phyloP scores from a whole-genome alignment of 768 basidiomycete genomes.

The Tubosaeta sp. region DNA sequence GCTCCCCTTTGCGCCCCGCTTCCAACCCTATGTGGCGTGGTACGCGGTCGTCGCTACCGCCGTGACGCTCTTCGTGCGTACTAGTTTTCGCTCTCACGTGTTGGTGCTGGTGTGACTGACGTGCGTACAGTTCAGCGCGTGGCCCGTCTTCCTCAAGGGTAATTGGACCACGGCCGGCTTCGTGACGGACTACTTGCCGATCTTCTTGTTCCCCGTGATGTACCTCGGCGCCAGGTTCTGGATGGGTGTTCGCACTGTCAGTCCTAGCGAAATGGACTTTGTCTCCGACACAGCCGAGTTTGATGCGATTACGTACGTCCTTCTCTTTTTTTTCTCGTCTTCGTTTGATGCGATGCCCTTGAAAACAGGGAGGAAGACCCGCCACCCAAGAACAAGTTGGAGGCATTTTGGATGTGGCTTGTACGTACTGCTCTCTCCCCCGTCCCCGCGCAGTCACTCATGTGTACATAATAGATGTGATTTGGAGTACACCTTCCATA shows the following conservation, averaged over 20 bases:
- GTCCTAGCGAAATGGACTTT: conserved; percentile 26
- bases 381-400: conserved; percentile 24
- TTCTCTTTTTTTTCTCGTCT: background rate
- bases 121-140: conserved; percentile 34
- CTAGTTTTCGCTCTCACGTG: background rate
- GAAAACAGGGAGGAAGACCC: conserved; percentile 25
- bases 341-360: background rate
- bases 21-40: conserved; percentile 43
- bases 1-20: conserved; percentile 41
- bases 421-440: no score
- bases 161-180: conserved; percentile 37
- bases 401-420: conserved; percentile 29
- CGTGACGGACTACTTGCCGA: conserved; percentile 41
- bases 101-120: no score
- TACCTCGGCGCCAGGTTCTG: conserved; percentile 30
- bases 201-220: conserved; percentile 44
- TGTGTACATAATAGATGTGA: no score
- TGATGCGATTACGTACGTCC: no score
- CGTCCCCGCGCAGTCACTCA: no score
- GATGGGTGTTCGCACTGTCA: conserved; percentile 8
- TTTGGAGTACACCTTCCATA: no score
- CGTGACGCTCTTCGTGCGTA: conserved; percentile 34
- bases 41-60: conserved; percentile 28
- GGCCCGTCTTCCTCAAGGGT: conserved; percentile 37
- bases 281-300: conserved; percentile 12